A percentile compares a stretch with the other conserved stretches of the same genome.
These are phyloP conservation scores for Candolleomyces efflorescens DNA, from an alignment of 768 basidiomycete species.

Conservation along the genomic window DNA sequence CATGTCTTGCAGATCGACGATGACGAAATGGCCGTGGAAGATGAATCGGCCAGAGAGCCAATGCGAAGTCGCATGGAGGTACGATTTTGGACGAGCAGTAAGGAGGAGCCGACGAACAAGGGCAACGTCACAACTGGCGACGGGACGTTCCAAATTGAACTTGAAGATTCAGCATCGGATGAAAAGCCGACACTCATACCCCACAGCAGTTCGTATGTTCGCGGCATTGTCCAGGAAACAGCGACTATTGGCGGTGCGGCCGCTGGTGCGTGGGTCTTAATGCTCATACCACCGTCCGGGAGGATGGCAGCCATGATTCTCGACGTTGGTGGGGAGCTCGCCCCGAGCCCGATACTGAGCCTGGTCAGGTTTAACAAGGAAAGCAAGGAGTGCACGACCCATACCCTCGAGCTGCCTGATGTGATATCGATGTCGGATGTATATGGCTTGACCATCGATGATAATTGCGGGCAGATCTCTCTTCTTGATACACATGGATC, in stretches of 20 bases:
- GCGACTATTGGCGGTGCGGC: neutral
- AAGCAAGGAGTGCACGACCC: constrained; percentile 7
- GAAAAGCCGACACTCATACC: neutral
- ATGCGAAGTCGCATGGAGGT: constrained; percentile 8
- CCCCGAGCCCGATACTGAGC: constrained; percentile 3
- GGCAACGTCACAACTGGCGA: neutral
- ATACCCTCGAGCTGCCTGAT: constrained; percentile 17
- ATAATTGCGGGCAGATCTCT: constrained; percentile 19
- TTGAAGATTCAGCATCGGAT: neutral
- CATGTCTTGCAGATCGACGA: neutral
- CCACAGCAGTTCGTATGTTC: neutral
- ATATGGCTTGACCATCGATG: constrained; percentile 22
- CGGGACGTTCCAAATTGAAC: neutral
- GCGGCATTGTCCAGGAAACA: neutral
- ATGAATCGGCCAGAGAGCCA: neutral
- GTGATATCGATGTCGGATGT: constrained; percentile 13
- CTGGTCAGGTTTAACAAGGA: constrained; percentile 15
- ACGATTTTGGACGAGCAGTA: constrained; percentile 14
- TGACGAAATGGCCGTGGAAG: neutral
- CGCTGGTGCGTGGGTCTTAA: neutral
- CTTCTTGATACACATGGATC: neutral
- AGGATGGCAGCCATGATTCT: neutral
- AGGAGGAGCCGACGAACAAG: neutral
- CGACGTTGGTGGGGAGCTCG: neutral
- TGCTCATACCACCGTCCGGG: neutral